Base-by-base conservation (phyloP, 805 yeast species). In the Teunomyces tritomae region DNA sequence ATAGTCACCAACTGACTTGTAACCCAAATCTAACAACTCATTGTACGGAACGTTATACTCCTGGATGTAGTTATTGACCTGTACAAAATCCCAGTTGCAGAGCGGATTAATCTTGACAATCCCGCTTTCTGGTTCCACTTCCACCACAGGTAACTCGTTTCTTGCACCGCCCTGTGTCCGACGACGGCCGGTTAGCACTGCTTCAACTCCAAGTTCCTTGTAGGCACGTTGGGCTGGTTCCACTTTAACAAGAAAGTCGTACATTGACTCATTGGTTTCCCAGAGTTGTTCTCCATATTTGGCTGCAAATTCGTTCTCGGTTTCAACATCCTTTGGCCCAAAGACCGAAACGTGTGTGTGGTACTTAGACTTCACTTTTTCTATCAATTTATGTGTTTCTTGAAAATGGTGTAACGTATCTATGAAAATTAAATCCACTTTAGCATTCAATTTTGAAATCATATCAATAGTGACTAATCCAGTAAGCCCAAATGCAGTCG, bases 331-430 rank as follows among this genome's bases (percentile, higher is more conserved):
- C 28, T 65, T 57, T 0, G 98, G 97, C 54, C 76, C 77, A 67
- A 74, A 89, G 2, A 87, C 71, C 55, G 88, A 85, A 20, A 91
- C 64, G 26, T 72, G 73, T 2, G 82, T 77, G 26, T 54, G 45
- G 63, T 92, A 92, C 50, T 73, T 77, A 11, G 58, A 53, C 57
- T 79, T 70, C 35, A 92, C 77, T 9, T 68, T 72, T 1, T 79
- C 74, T 4, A 91, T 85, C 34, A 92, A 75, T 3, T 84, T 89
- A 37, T 85, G 69, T 0, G 98, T 92, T 65, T 92, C 98, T n/a
- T 92, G 90, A 74, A 92, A 92, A 65, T 92, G 97, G 61, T 91
- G 88, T 52, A 92, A 71, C 0, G 98, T 92, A 63, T 92, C 97
- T 42, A 91, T 76, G 63, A 92, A 92, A 2, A 92, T 85, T 47